Percentiles rank a stretch among this genome's conserved stretches.
These are phyloP conservation scores for Begonia fuchsioides DNA, from an alignment of 306 rosid genomes.

Conservation along the genomic window DNA sequence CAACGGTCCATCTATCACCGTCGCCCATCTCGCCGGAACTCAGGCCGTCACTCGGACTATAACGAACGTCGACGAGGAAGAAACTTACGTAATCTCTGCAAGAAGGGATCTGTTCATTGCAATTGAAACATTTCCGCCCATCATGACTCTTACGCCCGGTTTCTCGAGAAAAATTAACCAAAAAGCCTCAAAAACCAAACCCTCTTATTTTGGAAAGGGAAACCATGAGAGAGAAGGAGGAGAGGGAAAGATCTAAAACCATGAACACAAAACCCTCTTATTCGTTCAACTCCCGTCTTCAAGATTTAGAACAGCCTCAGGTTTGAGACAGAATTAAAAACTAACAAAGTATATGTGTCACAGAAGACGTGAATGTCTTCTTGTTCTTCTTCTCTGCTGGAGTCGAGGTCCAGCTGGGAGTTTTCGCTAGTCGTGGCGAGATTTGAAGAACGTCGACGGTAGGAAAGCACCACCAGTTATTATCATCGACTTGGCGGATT, in stretches of 20 bases:
- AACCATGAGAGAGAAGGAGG: neutral
- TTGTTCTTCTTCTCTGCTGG: slow-evolving; percentile 14
- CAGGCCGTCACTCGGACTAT: slow-evolving; percentile 44
- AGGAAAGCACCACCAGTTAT: slow-evolving; percentile 76
- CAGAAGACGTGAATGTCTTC: no score
- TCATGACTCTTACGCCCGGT: slow-evolving; percentile 63
- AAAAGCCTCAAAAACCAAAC: neutral
- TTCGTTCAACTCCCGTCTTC: no score
- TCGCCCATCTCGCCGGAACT: slow-evolving; percentile 61
- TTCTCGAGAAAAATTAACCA: slow-evolving; percentile 49
- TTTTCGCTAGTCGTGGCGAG: slow-evolving; percentile 43
- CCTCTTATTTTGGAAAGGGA: neutral
- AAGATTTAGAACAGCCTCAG: no score
- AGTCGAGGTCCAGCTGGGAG: slow-evolving; percentile 7
- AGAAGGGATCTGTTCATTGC: slow-evolving; percentile 85
- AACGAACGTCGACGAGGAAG: slow-evolving; percentile 51
- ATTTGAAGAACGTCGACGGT: slow-evolving; percentile 61
- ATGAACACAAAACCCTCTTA: slow-evolving; percentile 6
- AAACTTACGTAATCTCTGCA: slow-evolving; percentile 35
- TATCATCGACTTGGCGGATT: slow-evolving; percentile 44
- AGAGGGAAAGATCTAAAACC: neutral
- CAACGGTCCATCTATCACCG: slow-evolving; percentile 79
- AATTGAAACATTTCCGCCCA: slow-evolving; percentile 71
- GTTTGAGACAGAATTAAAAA: no score
- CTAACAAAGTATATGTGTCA: no score